Conservation (phyloP, 495 filamentous ascomycete species). For the Podospora australis region DNA sequence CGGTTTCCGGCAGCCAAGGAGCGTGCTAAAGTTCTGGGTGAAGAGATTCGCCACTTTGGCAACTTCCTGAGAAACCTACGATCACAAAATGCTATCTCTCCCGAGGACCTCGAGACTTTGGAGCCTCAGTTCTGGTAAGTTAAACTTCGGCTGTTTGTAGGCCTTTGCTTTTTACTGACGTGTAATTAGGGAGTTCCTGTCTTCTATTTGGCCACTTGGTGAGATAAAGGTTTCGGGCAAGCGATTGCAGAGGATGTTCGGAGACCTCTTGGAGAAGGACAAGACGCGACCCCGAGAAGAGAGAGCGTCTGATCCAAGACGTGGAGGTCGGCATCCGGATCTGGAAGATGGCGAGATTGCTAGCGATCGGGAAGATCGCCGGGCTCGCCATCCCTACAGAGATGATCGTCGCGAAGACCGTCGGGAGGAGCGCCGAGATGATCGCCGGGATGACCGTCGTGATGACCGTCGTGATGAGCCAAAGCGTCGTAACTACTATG, state of each 20-base stretch:
- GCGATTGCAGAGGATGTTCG: conserved; percentile 43
- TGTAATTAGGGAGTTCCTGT: conserved; percentile 28
- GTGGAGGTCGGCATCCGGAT: conserved; percentile 17
- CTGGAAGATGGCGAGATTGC: conserved; percentile 32
- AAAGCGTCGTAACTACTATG: conserved; percentile 27
- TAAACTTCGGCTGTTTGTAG: not conserved
- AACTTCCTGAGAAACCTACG: conserved; percentile 36
- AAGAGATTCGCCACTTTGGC: conserved; percentile 40
- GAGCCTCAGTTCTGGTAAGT: conserved; percentile 44
- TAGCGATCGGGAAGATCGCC: conserved; percentile 29
- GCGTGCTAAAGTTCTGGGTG: conserved; percentile 39
- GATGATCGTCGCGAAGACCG: conserved; percentile 26
- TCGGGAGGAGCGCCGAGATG: conserved; percentile 25
- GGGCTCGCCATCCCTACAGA: conserved; percentile 32
- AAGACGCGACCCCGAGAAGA: conserved; percentile 5
- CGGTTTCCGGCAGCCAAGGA: conserved; percentile 38
- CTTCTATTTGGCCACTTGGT: conserved; percentile 37
- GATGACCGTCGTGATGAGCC: conserved; percentile 29
- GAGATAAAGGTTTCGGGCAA: conserved; percentile 31
- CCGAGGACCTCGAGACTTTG: conserved; percentile 31
- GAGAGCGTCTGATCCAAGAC: conserved; percentile 1
- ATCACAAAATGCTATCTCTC: conserved; percentile 28
- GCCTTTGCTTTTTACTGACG: conserved; percentile 11
- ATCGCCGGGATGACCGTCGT: conserved; percentile 11
- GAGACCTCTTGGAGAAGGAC: conserved; percentile 30